Base-by-base conservation (phyloP, 257 asterid species). In the Solanum corneliomulleri region DNA sequence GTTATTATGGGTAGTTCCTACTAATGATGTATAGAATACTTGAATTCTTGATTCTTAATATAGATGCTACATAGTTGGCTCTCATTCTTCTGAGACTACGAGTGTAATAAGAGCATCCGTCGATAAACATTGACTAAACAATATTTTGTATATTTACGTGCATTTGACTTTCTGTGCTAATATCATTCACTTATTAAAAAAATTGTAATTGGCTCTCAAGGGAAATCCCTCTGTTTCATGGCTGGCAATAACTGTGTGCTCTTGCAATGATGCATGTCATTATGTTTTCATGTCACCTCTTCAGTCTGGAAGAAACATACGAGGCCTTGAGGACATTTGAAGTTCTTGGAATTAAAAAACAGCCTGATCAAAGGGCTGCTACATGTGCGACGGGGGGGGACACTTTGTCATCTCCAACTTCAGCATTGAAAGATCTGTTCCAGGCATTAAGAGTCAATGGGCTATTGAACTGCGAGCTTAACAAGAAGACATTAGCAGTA, bases 301-400 rank as follows among this genome's bases (percentile, higher is more conserved):
- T 47, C 93, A 97, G 99, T 83, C 86, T 97, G 90, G 98, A 97
- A 92, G 95, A 93, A 86, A 88, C 98, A 33, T 97, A 93, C 27
- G 95, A 95, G 91, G 98, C 97, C 60, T 92, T 97, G 87, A 92
- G 95, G 88, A 94, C 98, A 23, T 93, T 93, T 82, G 93, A 94
- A 92, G 94, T 95, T 92, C 95, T 97, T 89, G 97, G 98, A 86
- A 91, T 96, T 91, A 95, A 92, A 60, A 89, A 93, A 89, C 90
- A 89, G 88, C 81, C 91, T 45, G 94, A 91, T 42, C 86, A 90
- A 84, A 92, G 76, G 89, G 88, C 87, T 89, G 92, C 98, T 35
- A 89, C 91, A 45, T 95, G 99, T 89, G 88, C 86, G 39, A 91
- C 93, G 77, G 97, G 94, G 86, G 93, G 68, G 88, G 93, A 91